Evolutionary conservation across 768 basidiomycete species (phyloP), one percentile per base, ranked within the genome.

Genomic region (Trametes cinnabarina): DNA sequence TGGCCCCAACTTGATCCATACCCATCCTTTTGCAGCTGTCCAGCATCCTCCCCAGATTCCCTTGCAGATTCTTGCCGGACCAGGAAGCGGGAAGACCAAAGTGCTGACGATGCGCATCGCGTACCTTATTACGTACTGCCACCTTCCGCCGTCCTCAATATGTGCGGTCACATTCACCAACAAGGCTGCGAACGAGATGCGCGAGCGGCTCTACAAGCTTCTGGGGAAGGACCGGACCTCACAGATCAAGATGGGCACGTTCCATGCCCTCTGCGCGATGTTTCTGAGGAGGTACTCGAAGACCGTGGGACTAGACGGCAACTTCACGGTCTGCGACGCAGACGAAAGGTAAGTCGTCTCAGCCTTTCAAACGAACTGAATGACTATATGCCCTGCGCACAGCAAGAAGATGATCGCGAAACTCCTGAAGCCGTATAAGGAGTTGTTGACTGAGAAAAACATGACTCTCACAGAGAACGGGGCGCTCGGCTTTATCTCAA

Each of bases 161-260:
- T 88, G 86, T 65, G 86, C 87, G 2, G 88, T 94, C 11, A 96
- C 84, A 0, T 96, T 94, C 70, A 94, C 92, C 10, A 93, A 93
- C 74, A 92, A 92, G 71, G 92, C 92, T 15, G 91, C 92, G 1
- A 87, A 83, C 58, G 93, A 94, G 74, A 93, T 94, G 91, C 79
- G 82, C 51, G 78, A 82, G 49, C 79, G 93, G 3, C 74, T 96
- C 28, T 72, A 73, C 19, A 82, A 79, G 58, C 72, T 94, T 3
- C 78, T 96, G 34, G 92, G 92, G 4, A 79, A 82, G 37, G 70
- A 79, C 25, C 66, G 66, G 2, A 86, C 85, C 0, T 71, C 74
- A 11, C 72, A 77, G 37, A 75, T 94, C 22, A 78, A 77, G 61
- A 75, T 83, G 85, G 90, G 90, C 6, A 92, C 90, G 0, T 92